phyloP scores from a whole-genome alignment of 2,329 filamentous ascomycete genomes.

The Emergomyces orientalis region DNA sequence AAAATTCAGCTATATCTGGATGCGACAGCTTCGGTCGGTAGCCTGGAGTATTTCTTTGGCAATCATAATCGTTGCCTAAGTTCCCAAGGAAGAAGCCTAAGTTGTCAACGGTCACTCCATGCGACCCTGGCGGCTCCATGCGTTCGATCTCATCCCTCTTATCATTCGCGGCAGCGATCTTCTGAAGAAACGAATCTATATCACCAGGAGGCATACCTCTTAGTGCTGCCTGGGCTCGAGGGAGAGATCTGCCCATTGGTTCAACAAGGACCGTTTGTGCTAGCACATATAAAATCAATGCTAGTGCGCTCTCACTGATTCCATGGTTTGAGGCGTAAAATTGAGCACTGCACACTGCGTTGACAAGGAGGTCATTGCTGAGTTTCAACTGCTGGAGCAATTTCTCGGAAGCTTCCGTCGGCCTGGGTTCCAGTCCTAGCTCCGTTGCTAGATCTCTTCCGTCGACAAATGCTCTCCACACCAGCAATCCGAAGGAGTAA shows the following conservation, averaged over 20 bases:
- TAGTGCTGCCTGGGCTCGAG: neutral
- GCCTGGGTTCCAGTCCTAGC: neutral
- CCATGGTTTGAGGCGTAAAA: neutral
- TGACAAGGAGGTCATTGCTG: neutral
- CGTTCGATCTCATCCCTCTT: neutral
- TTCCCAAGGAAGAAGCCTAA: constrained; percentile 3
- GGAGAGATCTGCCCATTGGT: neutral
- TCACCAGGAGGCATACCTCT: neutral
- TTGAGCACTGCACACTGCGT: constrained; percentile 1
- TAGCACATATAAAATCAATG: constrained; percentile 1
- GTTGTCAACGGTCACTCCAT: neutral
- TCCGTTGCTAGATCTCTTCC: constrained; percentile 1
- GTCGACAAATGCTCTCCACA: constrained; percentile 13
- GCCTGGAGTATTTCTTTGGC: constrained; percentile 3
- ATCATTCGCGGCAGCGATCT: neutral
- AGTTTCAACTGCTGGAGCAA: neutral
- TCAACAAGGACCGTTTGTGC: neutral
- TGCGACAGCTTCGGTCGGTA: neutral
- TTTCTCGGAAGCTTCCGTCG: neutral
- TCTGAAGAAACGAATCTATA: constrained; percentile 1
- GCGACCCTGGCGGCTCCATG: neutral
- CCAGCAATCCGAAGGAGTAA: constrained; percentile 13
- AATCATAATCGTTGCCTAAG: constrained; percentile 4
- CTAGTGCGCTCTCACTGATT: neutral
- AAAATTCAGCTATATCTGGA: constrained; percentile 7